Evolutionary conservation across 2,329 filamentous ascomycete species (phyloP).

Genomic region (Arachnomyces sp.): DNA sequence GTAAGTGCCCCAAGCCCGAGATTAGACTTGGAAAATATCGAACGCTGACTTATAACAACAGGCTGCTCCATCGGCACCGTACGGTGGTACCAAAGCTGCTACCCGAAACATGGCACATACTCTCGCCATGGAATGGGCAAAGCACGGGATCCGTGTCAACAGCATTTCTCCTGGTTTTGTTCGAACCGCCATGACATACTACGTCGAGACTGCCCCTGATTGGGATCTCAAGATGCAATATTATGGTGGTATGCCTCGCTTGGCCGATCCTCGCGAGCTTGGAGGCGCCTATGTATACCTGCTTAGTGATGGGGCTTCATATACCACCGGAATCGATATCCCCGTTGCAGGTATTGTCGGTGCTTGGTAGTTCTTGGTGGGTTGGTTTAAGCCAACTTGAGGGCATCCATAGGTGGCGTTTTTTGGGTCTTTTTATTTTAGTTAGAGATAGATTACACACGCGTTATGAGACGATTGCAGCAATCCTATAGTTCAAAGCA

Average conservation of each 20-base stretch:
- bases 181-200: slow-evolving; percentile 42
- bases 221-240: slow-evolving; percentile 53
- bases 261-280: slow-evolving; percentile 48
- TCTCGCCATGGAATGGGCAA: slow-evolving; percentile 44
- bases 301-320: slow-evolving; percentile 44
- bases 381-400: no score
- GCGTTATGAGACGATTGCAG: no score
- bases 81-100: slow-evolving; percentile 41
- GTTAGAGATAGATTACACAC: no score
- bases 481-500: no score
- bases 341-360: slow-evolving; percentile 43
- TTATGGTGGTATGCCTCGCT: slow-evolving; percentile 50
- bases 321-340: slow-evolving; percentile 45
- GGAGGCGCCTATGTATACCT: slow-evolving; percentile 53
- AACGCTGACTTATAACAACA: slow-evolving; percentile 1
- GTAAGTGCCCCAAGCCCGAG: no score
- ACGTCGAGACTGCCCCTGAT: slow-evolving; percentile 46
- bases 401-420: no score
- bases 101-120: slow-evolving; percentile 23
- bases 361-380: no score
- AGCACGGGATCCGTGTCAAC: slow-evolving; percentile 42
- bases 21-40: background rate
- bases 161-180: slow-evolving; percentile 41
- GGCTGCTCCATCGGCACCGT: slow-evolving; percentile 46
- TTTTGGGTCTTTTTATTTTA: no score